These are phyloP conservation scores for Coniophora puteana DNA, from an alignment of 1,284 basidiomycete species.

Conservation along the genomic window DNA sequence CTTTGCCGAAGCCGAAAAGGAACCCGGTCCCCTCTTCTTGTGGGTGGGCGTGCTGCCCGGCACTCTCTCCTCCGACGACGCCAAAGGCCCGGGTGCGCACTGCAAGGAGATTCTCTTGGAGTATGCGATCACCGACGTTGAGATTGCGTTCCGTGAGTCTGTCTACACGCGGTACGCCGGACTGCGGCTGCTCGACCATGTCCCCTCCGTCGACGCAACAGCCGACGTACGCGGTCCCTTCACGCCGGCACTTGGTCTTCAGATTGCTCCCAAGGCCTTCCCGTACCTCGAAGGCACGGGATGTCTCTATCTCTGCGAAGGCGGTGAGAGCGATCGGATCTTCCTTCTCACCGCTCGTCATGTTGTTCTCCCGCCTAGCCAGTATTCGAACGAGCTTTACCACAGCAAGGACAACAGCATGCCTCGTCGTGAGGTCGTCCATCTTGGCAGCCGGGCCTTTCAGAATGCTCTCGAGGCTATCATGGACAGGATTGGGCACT, in stretches of 20 bases:
- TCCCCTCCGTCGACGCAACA: conserved; percentile 16
- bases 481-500: not conserved
- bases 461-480: not conserved
- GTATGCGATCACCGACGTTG: conserved; percentile 12
- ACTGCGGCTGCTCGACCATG: conserved; percentile 21
- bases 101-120: conserved; percentile 20
- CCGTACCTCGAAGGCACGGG: conserved; percentile 26
- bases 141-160: conserved; percentile 5
- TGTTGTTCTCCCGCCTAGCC: conserved; percentile 16
- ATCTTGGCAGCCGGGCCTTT: conserved; percentile 17
- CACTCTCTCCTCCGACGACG: conserved; percentile 22
- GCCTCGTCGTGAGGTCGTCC: conserved; percentile 20
- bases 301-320: conserved; percentile 29
- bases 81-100: conserved; percentile 18
- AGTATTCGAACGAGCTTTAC: conserved; percentile 16
- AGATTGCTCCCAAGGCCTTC: conserved; percentile 24
- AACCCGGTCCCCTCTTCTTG: conserved; percentile 17
- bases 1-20: conserved; percentile 4
- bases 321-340: conserved; percentile 15
- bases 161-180: conserved; percentile 17
- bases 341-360: conserved; percentile 27
- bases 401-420: conserved; percentile 7
- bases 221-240: conserved; percentile 26
- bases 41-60: conserved; percentile 27
- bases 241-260: conserved; percentile 30